Conservation (phyloP, 768 basidiomycete species). For the Phanerodontia chrysosporium region DNA sequence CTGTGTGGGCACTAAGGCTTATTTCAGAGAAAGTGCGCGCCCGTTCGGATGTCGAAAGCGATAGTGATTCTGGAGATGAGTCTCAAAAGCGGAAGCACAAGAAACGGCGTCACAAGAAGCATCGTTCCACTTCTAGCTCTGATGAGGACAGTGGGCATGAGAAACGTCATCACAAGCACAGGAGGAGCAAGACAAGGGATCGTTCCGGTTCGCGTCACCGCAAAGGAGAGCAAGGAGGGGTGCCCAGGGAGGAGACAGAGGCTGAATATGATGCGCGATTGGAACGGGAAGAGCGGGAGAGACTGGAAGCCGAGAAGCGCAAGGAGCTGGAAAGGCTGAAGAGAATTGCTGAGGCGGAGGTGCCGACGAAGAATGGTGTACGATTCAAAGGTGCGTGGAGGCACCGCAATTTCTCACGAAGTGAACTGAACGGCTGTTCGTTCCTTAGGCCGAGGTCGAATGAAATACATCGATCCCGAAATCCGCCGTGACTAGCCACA, state of each 20-base stretch:
- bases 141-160: constrained; percentile 17
- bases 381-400: constrained; percentile 62
- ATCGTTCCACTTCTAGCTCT: constrained; percentile 10
- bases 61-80: neutral
- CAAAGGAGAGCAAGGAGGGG: constrained; percentile 9
- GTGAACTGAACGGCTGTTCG: no score
- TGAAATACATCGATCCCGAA: constrained; percentile 66
- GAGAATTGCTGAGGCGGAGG: constrained; percentile 28
- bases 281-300: constrained; percentile 63
- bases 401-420: neutral
- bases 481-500: constrained; percentile 25
- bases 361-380: constrained; percentile 40
- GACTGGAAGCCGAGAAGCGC: constrained; percentile 43
- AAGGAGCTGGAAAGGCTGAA: constrained; percentile 48
- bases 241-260: constrained; percentile 48
- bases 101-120: constrained; percentile 14
- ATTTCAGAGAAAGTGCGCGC: neutral
- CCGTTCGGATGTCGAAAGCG: constrained; percentile 4
- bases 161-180: constrained; percentile 21
- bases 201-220: constrained; percentile 10
- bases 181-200: constrained; percentile 23
- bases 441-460: constrained; percentile 56
- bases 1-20: neutral
- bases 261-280: constrained; percentile 70
- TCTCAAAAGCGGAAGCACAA: neutral